Conservation (phyloP, 345 rosid species). For the Eucalyptus caleyi region DNA sequence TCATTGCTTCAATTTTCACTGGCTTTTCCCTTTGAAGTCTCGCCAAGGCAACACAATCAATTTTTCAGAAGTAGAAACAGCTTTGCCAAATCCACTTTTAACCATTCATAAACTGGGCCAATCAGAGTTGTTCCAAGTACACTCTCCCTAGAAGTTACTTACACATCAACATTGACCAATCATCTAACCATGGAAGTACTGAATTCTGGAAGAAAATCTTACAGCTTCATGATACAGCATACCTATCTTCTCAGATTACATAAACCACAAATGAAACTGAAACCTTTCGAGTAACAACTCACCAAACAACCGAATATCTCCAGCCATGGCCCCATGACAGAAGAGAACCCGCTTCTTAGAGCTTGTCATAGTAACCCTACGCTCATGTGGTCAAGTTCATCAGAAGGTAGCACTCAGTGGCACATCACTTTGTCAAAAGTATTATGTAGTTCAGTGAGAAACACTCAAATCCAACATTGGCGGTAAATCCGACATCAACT, state of each 20-base stretch:
- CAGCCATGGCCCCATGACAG: neutral
- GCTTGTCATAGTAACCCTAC: neutral
- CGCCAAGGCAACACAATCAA: neutral
- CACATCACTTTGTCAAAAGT: neutral
- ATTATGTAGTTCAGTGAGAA: neutral
- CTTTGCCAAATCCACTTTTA: neutral
- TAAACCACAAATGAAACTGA: neutral
- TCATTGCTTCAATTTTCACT: neutral
- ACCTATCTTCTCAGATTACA: neutral
- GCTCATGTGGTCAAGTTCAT: neutral
- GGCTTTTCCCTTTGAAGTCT: neutral
- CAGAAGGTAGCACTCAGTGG: neutral
- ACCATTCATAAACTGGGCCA: neutral
- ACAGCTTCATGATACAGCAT: neutral
- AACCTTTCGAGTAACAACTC: neutral
- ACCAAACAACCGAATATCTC: neutral
- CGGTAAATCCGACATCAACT: neutral
- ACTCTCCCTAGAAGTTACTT: neutral
- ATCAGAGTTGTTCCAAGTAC: neutral
- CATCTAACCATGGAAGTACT: neutral
- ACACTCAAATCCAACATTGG: neutral
- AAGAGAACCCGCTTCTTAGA: neutral
- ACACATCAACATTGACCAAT: neutral
- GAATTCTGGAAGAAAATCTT: neutral
- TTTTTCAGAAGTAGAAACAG: neutral